Base-by-base conservation (phyloP, 2,329 filamentous ascomycete species). In the Nothophoma quercina region DNA sequence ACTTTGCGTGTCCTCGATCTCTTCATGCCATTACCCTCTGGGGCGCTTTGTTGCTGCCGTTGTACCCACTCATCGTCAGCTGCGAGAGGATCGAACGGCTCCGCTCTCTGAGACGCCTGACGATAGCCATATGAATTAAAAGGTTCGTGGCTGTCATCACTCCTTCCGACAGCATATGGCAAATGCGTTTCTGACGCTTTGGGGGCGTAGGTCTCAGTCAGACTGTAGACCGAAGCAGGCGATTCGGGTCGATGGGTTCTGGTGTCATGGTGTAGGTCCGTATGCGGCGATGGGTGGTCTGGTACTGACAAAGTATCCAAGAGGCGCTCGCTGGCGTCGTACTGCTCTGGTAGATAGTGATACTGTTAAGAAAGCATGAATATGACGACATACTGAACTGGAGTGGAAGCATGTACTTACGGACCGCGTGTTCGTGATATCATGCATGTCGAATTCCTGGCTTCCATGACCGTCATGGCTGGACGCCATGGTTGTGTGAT, bases 1-100 rank as follows among this genome's bases (percentile, higher is more conserved):
- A 97, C 89, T 78, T 96, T 96, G 77, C 93, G 86, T 49, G 93
- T 97, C 53, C 90, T 89, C 79, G 90, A 95, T 63, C 93, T 90
- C 78, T 92, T 92, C 64, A 98, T 81, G 30, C 86, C 88, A 87
- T 63, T 89, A 4, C 16, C 28, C 3, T 18, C 22, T 18, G 22
- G 2, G 6, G 25, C 12, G 2, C 8, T 63, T 65, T 32, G 74
- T 70, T 44, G 73, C 73, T 28, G 63, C 63, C 58, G 71, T 63
- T 78, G 96, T 90, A 75, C 93, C 85, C 76, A 89, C 86, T 63
- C 85, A 77, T 87, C 86, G 88, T 75, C 30, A 10, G 18, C 3
- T 5, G 15, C 16, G 5, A 22, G 1, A 7, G 26, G 6, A 22
- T 6, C 8, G 7, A 10, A n/a, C 12, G 28, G 22, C 5, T 8